A percentile compares a stretch with the other conserved stretches of the same genome.
Conservation (phyloP, 495 filamentous ascomycete genomes). For the Thozetella sp. region DNA sequence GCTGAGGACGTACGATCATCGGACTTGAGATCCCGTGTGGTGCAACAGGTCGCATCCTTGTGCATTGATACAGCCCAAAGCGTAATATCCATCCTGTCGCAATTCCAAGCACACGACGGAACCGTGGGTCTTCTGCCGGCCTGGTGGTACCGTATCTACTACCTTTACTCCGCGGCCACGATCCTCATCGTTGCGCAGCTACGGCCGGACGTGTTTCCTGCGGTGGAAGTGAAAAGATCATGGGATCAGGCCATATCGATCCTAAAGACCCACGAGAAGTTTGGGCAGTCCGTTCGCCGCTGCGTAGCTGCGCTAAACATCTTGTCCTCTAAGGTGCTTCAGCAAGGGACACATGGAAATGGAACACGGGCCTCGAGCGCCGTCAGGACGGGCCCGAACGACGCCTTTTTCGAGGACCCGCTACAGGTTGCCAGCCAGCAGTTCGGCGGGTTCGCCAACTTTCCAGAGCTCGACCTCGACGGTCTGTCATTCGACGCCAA, state of each 20-base stretch:
- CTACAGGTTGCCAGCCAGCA: background rate
- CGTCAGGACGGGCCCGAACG: background rate
- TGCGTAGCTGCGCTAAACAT: background rate
- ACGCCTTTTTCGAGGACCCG: background rate
- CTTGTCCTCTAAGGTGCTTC: background rate
- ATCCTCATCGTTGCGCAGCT: conserved; percentile 1
- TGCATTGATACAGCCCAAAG: background rate
- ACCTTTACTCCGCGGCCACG: conserved; percentile 1
- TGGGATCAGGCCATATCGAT: conserved; percentile 1
- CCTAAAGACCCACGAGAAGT: background rate
- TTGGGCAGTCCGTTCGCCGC: background rate
- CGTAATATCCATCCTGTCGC: background rate
- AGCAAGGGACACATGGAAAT: background rate
- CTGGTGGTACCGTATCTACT: background rate
- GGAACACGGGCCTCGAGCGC: background rate
- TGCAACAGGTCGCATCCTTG: background rate
- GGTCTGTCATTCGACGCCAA: conserved; percentile 5
- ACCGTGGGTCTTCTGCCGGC: background rate
- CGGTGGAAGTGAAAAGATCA: background rate
- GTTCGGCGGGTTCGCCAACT: background rate
- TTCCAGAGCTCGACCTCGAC: background rate
- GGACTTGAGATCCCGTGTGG: background rate
- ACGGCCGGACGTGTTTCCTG: background rate
- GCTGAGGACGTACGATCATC: background rate
- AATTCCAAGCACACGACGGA: background rate